Evolutionary conservation across 306 rosid genomes (phyloP).

Genomic region (Castanea crenata): DNA sequence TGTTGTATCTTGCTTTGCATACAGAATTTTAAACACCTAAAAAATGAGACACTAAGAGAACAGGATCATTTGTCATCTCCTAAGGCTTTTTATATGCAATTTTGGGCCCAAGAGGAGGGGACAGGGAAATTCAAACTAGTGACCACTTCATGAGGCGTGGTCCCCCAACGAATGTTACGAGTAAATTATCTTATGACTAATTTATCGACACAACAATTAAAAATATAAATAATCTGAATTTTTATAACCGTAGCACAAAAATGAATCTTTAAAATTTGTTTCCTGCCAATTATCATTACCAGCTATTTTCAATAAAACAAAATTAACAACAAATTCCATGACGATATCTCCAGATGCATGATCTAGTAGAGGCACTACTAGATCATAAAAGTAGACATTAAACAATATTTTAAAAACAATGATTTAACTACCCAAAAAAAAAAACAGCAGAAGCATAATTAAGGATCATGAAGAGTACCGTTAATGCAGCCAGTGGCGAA

Average conservation of each 20-base stretch:
- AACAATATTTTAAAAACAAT: neutral
- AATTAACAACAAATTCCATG: neutral
- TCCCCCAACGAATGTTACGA: too few species aligned
- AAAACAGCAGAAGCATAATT: constrained; percentile 10
- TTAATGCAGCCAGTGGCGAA: constrained; percentile 84
- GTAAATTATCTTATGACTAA: neutral
- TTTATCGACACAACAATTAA: neutral
- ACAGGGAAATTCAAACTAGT: too few species aligned
- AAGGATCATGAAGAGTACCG: constrained; percentile 43
- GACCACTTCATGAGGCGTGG: too few species aligned
- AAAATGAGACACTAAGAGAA: neutral
- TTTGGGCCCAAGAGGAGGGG: too few species aligned
- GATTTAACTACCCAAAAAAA: neutral
- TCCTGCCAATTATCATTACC: neutral
- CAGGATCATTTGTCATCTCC: neutral
- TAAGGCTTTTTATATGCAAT: too few species aligned
- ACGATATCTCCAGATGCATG: neutral
- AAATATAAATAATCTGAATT: neutral
- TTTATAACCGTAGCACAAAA: neutral
- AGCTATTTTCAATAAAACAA: neutral
- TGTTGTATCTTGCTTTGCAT: neutral
- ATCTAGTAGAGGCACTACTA: neutral
- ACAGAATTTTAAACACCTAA: neutral
- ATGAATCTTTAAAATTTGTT: neutral
- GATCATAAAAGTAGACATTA: neutral